phyloP scores from a whole-genome alignment of 768 basidiomycete genomes.

The Suillus paluster region DNA sequence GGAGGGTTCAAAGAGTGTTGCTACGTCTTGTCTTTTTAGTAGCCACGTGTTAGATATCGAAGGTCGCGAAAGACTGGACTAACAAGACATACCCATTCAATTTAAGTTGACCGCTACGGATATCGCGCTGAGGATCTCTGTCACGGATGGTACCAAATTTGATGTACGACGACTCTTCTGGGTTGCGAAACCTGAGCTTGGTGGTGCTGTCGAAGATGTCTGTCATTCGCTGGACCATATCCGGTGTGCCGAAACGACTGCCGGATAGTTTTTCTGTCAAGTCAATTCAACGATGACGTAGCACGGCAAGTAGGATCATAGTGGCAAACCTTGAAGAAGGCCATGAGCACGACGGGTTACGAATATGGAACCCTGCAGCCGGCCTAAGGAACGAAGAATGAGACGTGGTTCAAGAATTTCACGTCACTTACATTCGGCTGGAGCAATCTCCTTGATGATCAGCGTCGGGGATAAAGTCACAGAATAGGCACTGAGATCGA shows the following conservation, averaged over 20 bases:
- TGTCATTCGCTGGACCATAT: slow-evolving; percentile 41
- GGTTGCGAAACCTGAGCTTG: slow-evolving; percentile 49
- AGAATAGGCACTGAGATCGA: slow-evolving; percentile 47
- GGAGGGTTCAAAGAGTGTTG: slow-evolving; percentile 48
- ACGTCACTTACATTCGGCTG: slow-evolving; percentile 36
- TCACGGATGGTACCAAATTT: slow-evolving; percentile 46
- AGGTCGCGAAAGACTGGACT: neutral
- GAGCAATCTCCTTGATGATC: slow-evolving; percentile 44
- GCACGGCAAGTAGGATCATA: slow-evolving; percentile 9
- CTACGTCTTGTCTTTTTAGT: slow-evolving; percentile 39
- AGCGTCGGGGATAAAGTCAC: slow-evolving; percentile 43
- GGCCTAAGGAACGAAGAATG: slow-evolving; percentile 30
- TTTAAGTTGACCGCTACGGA: slow-evolving; percentile 44
- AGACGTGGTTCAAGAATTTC: neutral
- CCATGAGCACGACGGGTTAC: slow-evolving; percentile 40
- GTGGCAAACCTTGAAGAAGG: slow-evolving; percentile 34
- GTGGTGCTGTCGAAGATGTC: slow-evolving; percentile 43
- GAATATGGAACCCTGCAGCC: slow-evolving; percentile 44
- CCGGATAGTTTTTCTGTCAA: slow-evolving; percentile 32
- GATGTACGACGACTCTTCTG: slow-evolving; percentile 41
- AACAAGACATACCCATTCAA: slow-evolving; percentile 38
- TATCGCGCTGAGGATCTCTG: slow-evolving; percentile 42
- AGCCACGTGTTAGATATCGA: neutral
- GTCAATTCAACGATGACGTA: neutral
- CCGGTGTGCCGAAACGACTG: slow-evolving; percentile 34